Evolutionary conservation across 176 grass and related monocot genomes (phyloP), one percentile per base, ranked within the genome.

Genomic region (Phoenix dactylifera): DNA sequence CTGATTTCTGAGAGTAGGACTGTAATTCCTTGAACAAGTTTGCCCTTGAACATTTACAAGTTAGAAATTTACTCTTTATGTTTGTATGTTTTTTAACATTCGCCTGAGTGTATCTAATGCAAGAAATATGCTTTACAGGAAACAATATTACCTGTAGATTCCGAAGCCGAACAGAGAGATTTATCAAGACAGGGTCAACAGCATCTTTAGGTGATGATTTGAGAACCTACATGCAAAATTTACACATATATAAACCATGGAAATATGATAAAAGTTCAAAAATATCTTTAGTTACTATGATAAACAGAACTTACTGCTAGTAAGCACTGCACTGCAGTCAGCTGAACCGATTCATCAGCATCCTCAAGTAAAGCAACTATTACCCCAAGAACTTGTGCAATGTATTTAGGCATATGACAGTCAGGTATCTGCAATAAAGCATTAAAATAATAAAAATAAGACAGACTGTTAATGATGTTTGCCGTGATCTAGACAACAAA

Each of bases 291-390:
- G 23, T 25, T 44, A 12, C 54, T 24, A 18, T 50, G 60, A 66
- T 58, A 64, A 26, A 65, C 63, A 32, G 14, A 73, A 79, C 82
- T 82, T 58, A 89, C 86, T 53, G 62, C 88, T 85, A 97, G 82
- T 66, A 97, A 74, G 69, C 92, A 97, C 52, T 90, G 87, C 16
- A 90, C 92, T 72, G 87, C 87, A 77, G 92, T 97, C 52, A 97
- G 76, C 76, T 90, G 81, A 82, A 97, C 92, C 56, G 83, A 85
- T 58, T 97, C 87, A 22, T 77, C 89, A 75, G 83, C 55, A 54
- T 90, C 92, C 88, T 97, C 92, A 70, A 97, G 92, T 65, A 97
- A 82, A 61, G 87, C 92, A 64, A 97, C 74, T 79, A 96, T 85
- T 66, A 96, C 86, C 48, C 92, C 86, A 66, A 96, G 74, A 24